Evolutionary conservation across 108 stramenopile genomes (phyloP).

Genomic region (Skeletonema menzelii): DNA sequence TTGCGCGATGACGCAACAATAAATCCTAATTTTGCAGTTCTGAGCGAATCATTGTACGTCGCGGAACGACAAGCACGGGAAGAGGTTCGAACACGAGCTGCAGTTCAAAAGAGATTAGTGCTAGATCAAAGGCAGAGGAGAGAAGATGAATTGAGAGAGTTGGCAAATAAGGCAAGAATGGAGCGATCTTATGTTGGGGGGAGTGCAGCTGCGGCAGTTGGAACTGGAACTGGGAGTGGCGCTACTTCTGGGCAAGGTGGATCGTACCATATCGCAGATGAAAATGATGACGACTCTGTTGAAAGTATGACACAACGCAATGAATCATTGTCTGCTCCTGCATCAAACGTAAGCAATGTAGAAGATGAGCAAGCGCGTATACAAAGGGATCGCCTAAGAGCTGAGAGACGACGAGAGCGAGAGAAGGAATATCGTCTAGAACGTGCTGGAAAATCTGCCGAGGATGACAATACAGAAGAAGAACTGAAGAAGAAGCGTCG

Average conservation of each 20-base stretch:
- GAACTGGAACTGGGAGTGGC: neutral
- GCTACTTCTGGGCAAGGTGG: neutral
- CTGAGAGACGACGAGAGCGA: constrained; percentile 90
- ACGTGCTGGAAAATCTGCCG: constrained; percentile 56
- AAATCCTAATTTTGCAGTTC: constrained; percentile 94
- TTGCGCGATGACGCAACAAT: constrained; percentile 88
- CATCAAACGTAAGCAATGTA: neutral
- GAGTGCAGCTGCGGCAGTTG: neutral
- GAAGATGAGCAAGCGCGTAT: constrained; percentile 73
- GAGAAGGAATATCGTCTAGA: constrained; percentile 95
- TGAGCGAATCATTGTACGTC: constrained; percentile 93
- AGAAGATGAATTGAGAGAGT: constrained; percentile 91
- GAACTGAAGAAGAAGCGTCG: constrained; percentile 81
- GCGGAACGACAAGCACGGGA: constrained; percentile 95
- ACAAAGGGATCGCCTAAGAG: constrained; percentile 92
- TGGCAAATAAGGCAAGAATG: constrained; percentile 90
- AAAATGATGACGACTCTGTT: constrained; percentile 44
- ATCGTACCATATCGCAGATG: constrained; percentile 11
- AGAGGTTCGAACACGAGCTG: constrained; percentile 90
- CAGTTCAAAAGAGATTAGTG: constrained; percentile 88
- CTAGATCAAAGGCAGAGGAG: constrained; percentile 85
- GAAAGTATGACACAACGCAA: constrained; percentile 17
- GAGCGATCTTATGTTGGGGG: constrained; percentile 57
- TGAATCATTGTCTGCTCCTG: neutral
- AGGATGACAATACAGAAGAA: constrained; percentile 38